A percentile compares a stretch with the other conserved stretches of the same genome.
phyloP scores from a whole-genome alignment of 495 filamentous ascomycete genomes.

The Penicillium manginii region DNA sequence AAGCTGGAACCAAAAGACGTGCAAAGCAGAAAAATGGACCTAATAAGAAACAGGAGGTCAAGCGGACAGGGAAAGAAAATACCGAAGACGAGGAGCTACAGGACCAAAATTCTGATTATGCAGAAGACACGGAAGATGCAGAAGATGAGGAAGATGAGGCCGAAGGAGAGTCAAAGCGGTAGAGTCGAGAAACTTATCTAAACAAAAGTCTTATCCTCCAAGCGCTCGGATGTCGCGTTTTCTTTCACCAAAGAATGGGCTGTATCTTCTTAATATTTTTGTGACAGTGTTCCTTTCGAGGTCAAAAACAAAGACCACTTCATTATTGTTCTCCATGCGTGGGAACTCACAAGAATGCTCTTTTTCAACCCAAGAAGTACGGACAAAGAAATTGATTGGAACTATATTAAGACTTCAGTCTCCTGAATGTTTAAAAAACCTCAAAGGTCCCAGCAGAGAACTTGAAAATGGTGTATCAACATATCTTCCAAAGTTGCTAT shows the following conservation, averaged over 20 bases:
- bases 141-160: not conserved
- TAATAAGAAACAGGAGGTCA: not conserved
- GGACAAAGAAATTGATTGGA: not conserved
- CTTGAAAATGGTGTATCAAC: too few relatives aligned
- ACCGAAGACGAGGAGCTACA: not conserved
- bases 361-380: not conserved
- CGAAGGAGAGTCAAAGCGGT: not conserved
- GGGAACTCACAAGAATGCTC: not conserved
- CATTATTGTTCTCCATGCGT: too few relatives aligned
- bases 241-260: too few relatives aligned
- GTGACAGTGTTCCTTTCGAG: too few relatives aligned
- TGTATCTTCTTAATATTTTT: too few relatives aligned
- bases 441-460: not conserved
- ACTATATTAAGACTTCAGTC: too few relatives aligned
- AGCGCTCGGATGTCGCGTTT: too few relatives aligned
- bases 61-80: not conserved
- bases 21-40: not conserved
- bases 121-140: not conserved
- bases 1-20: not conserved
- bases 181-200: too few relatives aligned
- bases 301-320: too few relatives aligned
- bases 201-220: too few relatives aligned
- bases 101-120: not conserved
- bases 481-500: too few relatives aligned
- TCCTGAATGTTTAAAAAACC: not conserved